Percentiles rank a stretch among this genome's conserved stretches.
These are phyloP conservation scores for Fusarium albidum DNA, from an alignment of 2,329 filamentous ascomycete genomes.

Conservation along the genomic window DNA sequence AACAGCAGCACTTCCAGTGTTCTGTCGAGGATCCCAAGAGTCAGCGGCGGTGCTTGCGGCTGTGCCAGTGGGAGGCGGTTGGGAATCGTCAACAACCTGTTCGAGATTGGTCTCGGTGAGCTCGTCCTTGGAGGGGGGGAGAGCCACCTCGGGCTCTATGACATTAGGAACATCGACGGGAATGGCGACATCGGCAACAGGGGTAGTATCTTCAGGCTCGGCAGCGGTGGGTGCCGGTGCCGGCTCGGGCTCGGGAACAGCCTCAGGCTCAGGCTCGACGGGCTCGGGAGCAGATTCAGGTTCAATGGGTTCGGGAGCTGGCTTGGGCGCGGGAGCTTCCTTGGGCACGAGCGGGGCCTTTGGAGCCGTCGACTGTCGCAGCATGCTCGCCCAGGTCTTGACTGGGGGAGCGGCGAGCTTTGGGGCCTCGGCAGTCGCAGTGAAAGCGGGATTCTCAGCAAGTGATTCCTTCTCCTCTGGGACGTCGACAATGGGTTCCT, in stretches of 20 bases:
- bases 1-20: constrained; percentile 65
- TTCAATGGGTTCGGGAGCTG: constrained; percentile 43
- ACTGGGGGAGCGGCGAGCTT: constrained; percentile 50
- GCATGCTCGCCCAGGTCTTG: constrained; percentile 81
- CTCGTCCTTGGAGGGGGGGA: constrained; percentile 79
- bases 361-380: constrained; percentile 65
- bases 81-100: constrained; percentile 83
- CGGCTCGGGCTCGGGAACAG: constrained; percentile 39
- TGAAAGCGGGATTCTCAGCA: constrained; percentile 43
- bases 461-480: constrained; percentile 45
- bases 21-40: constrained; percentile 77
- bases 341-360: constrained; percentile 67
- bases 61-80: constrained; percentile 80
- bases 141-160: constrained; percentile 51
- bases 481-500: constrained; percentile 46
- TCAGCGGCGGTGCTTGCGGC: constrained; percentile 89
- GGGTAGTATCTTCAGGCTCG: constrained; percentile 38
- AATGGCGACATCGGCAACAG: constrained; percentile 44
- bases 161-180: constrained; percentile 31
- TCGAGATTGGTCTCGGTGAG: constrained; percentile 93
- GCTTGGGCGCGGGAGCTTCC: constrained; percentile 56
- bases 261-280: constrained; percentile 46
- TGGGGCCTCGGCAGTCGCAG: constrained; percentile 48
- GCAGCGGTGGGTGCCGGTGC: constrained; percentile 46
- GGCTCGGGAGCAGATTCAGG: constrained; percentile 50